Percentiles rank a stretch among this genome's conserved stretches.
phyloP scores from a whole-genome alignment of 2,329 filamentous ascomycete genomes.

The Scolecobasidium constrictum region DNA sequence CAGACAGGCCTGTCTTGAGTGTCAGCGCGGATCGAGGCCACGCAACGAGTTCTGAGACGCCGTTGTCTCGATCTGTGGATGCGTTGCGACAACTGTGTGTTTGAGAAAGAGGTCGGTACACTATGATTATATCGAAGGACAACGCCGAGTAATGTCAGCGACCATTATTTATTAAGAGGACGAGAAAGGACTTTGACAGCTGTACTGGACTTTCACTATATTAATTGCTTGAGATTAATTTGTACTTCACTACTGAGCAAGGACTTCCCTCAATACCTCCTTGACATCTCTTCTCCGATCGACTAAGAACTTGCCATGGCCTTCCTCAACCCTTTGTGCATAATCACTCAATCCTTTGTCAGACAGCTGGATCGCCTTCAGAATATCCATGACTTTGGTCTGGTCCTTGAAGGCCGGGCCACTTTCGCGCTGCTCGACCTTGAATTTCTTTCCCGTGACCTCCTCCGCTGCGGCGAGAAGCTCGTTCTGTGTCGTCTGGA shows the following conservation, averaged over 20 bases:
- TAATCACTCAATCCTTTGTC: not conserved
- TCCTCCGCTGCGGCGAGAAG: conserved; percentile 43
- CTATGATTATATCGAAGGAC: too few relatives aligned
- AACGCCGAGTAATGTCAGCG: too few relatives aligned
- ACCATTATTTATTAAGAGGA: too few relatives aligned
- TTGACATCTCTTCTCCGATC: not conserved
- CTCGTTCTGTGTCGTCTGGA: conserved; percentile 47
- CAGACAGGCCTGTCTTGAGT: conserved; percentile 12
- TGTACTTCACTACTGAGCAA: too few relatives aligned
- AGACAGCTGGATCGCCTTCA: not conserved
- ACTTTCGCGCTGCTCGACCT: conserved; percentile 26
- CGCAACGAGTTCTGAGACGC: too few relatives aligned
- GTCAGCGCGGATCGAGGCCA: conserved; percentile 8
- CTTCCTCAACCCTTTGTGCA: not conserved
- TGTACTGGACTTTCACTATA: too few relatives aligned
- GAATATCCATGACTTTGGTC: not conserved
- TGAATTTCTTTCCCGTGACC: conserved; percentile 41
- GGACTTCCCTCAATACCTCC: not conserved
- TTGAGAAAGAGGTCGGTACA: too few relatives aligned
- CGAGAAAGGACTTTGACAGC: too few relatives aligned
- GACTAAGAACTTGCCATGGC: not conserved
- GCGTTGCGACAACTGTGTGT: too few relatives aligned
- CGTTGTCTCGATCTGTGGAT: too few relatives aligned
- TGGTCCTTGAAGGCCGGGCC: not conserved
- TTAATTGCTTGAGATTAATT: too few relatives aligned